phyloP scores from a whole-genome alignment of 177 flowering plant genomes.

The Telopea speciosissima region DNA sequence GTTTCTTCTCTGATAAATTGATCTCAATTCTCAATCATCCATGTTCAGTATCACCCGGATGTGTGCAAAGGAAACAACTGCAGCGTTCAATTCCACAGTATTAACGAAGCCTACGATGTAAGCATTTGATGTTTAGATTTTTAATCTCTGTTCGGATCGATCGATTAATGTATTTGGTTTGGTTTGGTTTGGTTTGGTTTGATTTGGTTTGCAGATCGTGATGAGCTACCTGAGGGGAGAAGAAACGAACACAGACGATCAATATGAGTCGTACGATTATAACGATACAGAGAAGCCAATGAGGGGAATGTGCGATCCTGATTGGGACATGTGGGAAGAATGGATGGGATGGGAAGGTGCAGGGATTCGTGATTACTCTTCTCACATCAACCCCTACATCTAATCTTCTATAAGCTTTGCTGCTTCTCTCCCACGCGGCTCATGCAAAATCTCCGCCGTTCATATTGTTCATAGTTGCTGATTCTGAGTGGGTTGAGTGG shows the following conservation, averaged over 20 bases:
- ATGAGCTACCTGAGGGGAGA: constrained; percentile 58
- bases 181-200: neutral
- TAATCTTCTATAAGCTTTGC: constrained; percentile 12
- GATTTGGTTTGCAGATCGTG: constrained; percentile 43
- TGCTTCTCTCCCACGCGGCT: too few relatives aligned
- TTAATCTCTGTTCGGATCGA: too few relatives aligned
- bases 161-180: too few relatives aligned
- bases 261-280: constrained; percentile 17
- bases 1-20: neutral
- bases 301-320: constrained; percentile 57
- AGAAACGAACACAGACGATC: constrained; percentile 14
- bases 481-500: too few relatives aligned
- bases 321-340: constrained; percentile 77
- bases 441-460: too few relatives aligned
- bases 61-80: constrained; percentile 86
- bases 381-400: constrained; percentile 77
- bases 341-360: constrained; percentile 99
- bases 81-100: constrained; percentile 62
- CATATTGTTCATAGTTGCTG: too few relatives aligned
- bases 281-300: constrained; percentile 30
- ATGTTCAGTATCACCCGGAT: constrained; percentile 92
- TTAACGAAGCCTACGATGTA: constrained; percentile 96
- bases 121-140: constrained; percentile 4
- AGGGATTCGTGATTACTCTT: constrained; percentile 64
- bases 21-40: too few relatives aligned